Evolutionary conservation across 768 basidiomycete species (phyloP).

Genomic region (Auriscalpium vulgare): DNA sequence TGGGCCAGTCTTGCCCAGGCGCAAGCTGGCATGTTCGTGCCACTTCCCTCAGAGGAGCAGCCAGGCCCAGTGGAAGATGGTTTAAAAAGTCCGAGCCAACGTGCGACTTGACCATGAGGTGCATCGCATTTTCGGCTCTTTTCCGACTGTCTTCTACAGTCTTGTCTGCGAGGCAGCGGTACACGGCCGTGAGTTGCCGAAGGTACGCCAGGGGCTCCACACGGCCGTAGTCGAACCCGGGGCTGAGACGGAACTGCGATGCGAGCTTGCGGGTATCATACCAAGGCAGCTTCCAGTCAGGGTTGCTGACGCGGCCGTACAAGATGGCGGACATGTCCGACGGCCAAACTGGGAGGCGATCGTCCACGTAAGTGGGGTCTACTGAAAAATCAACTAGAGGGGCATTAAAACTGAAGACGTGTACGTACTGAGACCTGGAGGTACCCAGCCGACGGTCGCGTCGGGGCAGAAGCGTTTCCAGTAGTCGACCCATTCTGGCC

Average conservation of each 20-base stretch:
- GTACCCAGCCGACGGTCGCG: conserved; percentile 47
- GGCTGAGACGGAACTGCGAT: conserved; percentile 38
- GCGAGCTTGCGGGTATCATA: conserved; percentile 33
- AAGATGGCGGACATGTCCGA: conserved; percentile 69
- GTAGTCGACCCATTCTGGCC: conserved; percentile 88
- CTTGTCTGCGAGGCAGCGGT: conserved; percentile 51
- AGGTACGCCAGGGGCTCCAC: conserved; percentile 50
- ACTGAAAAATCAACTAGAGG: not conserved
- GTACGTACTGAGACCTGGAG: conserved; percentile 9
- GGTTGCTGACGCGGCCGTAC: conserved; percentile 45
- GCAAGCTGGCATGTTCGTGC: conserved; percentile 75
- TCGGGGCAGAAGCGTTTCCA: conserved; percentile 80
- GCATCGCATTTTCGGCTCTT: conserved; percentile 60
- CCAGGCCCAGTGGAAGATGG: conserved; percentile 58
- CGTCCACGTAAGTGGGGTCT: conserved; percentile 43
- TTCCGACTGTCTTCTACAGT: conserved; percentile 43
- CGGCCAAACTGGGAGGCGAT: conserved; percentile 69
- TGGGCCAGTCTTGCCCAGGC: conserved; percentile 68
- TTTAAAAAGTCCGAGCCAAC: conserved; percentile 43
- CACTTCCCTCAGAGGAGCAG: conserved; percentile 77
- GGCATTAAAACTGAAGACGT: not conserved
- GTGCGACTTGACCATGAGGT: conserved; percentile 41
- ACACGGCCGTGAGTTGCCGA: conserved; percentile 46
- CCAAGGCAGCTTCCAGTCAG: conserved; percentile 56
- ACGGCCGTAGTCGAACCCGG: conserved; percentile 55